Evolutionary conservation across 306 rosid species (phyloP), one percentile per base, ranked within the genome.

Genomic region (Fragaria vesca): DNA sequence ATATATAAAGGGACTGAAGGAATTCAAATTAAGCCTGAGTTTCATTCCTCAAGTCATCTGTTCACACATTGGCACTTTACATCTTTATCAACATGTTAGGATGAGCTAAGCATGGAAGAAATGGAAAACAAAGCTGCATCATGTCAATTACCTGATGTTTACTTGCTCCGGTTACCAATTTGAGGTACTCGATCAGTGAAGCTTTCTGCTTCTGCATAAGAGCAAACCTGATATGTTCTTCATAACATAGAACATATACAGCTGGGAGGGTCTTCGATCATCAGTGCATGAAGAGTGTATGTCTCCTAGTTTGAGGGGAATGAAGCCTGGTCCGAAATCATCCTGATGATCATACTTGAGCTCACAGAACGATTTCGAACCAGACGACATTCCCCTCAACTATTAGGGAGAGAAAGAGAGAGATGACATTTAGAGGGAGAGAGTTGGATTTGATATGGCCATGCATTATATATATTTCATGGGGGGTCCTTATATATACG

Each of bases 241-340:
- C 76, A 36, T 36, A 42, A 15, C 10, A 62, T 32, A 36, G 26
- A 16, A 30, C 45, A 16, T 30, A 30, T 2, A 30, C 20, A 26
- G 42, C 36, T 54, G 28, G 16, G 65, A 18, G 50, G 74, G 62
- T 48, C 45, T 54, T 36, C 40, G 10, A 47, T 47, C 61, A 50
- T 71, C 74, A 26, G 24, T 16, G 1, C 69, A 26, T 26, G 26
- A 57, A 38, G 30, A 13, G 38, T 38, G 36, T 16, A 9, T 52
- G 71, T 21, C 50, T 58, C 34, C 36, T 61, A 5, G 93, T 72
- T 89, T 91, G 96, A 86, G 96, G 93, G 93, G 96, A 91, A 91
- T 89, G 96, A 91, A 89, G 92, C 90, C 96, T 91, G 93, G 93
- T 91, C 96, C 96, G 96, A 89, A 82, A 89, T 91, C 92, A 82